phyloP scores from a whole-genome alignment of 106 monocot species.

The Dendrobium huoshanense region DNA sequence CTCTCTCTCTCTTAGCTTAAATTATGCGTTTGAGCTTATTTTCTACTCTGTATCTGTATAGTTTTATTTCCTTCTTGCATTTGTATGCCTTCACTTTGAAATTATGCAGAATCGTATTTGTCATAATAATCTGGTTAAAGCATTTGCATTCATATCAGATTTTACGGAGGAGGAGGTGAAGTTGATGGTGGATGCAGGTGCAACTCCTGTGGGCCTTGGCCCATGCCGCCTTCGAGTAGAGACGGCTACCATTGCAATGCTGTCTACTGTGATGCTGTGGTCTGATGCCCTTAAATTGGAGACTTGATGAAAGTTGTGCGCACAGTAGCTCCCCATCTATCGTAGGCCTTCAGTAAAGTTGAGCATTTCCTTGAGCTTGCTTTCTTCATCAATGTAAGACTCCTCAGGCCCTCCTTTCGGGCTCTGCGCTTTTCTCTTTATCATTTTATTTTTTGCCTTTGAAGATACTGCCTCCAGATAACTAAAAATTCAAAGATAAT shows the following conservation, averaged over 20 bases:
- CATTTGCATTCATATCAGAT: conserved; percentile 26
- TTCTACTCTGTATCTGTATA: neutral
- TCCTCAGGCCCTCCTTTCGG: no score
- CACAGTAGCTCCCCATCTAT: no score
- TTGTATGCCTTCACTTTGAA: no score
- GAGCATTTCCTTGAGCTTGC: no score
- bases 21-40: neutral
- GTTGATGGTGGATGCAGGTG: conserved; percentile 58
- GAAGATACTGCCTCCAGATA: no score
- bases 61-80: no score
- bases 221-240: conserved; percentile 84
- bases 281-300: conserved; percentile 45
- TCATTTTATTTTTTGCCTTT: no score
- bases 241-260: conserved; percentile 73
- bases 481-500: no score
- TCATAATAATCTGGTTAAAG: neutral
- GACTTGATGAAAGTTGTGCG: neutral
- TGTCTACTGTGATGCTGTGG: conserved; percentile 78
- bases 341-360: no score
- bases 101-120: neutral
- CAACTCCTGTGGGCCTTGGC: conserved; percentile 68
- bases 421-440: no score
- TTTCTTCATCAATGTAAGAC: no score
- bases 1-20: neutral
- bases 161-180: conserved; percentile 82